A percentile compares a stretch with the other conserved stretches of the same genome.
phyloP scores from a whole-genome alignment of 2,329 filamentous ascomycete genomes.

The Talaromyces sp. region DNA sequence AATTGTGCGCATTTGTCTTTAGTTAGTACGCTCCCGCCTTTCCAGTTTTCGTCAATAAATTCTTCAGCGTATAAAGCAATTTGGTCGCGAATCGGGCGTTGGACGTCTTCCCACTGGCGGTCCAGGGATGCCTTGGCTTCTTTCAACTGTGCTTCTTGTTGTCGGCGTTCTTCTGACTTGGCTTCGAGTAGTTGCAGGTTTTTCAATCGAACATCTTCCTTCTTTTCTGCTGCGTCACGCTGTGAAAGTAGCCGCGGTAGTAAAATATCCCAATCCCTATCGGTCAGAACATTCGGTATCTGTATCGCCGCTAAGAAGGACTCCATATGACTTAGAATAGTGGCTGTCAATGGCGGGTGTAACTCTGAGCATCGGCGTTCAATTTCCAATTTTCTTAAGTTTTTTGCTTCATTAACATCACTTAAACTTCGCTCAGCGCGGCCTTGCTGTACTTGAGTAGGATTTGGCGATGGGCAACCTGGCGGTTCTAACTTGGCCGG shows the following conservation, averaged over 20 bases:
- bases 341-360: constrained; percentile 59
- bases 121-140: constrained; percentile 58
- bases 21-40: constrained; percentile 57
- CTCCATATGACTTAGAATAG: constrained; percentile 63
- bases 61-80: constrained; percentile 66
- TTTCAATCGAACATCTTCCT: constrained; percentile 48
- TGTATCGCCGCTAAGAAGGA: constrained; percentile 70
- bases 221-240: constrained; percentile 57
- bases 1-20: constrained; percentile 63
- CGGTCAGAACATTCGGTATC: constrained; percentile 62
- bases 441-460: constrained; percentile 9
- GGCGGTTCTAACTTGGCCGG: not conserved
- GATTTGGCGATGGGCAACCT: not conserved
- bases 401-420: constrained; percentile 61
- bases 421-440: constrained; percentile 52
- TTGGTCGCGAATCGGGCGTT: constrained; percentile 61
- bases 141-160: constrained; percentile 46
- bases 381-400: constrained; percentile 62
- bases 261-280: constrained; percentile 64
- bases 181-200: constrained; percentile 40
- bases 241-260: constrained; percentile 64
- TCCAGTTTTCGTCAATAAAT: constrained; percentile 62
- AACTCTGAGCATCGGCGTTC: constrained; percentile 64
- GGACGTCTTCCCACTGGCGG: constrained; percentile 65
- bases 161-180: constrained; percentile 43